phyloP scores from a whole-genome alignment of 306 rosid species.

The Fagus sylvatica region DNA sequence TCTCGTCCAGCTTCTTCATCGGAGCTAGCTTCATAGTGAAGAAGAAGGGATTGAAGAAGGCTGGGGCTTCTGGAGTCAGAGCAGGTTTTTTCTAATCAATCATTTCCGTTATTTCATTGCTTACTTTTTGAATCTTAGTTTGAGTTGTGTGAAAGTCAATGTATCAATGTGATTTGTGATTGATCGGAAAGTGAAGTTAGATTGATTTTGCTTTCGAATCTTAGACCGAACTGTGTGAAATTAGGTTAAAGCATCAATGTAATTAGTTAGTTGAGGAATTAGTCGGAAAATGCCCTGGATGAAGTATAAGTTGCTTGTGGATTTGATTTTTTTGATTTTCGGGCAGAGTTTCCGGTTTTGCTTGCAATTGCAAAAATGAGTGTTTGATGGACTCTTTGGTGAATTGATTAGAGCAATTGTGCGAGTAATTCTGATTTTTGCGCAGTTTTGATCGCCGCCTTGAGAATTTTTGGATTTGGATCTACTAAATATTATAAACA shows the following conservation, averaged over 20 bases:
- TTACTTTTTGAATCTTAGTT: background rate
- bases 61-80: slow-evolving; percentile 85
- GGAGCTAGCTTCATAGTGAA: slow-evolving; percentile 92
- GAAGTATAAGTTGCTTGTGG: background rate
- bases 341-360: background rate
- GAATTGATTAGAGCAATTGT: background rate
- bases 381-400: background rate
- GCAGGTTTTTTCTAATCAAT: slow-evolving; percentile 50
- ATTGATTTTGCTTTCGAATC: background rate
- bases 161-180: background rate
- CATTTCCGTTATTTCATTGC: background rate
- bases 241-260: background rate
- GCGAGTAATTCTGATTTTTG: background rate
- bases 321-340: background rate
- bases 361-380: background rate
- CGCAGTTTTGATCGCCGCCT: background rate
- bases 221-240: background rate
- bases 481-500: background rate
- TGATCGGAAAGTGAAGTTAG: too few relatives aligned
- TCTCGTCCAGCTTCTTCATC: slow-evolving; percentile 82
- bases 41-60: slow-evolving; percentile 87
- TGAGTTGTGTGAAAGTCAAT: background rate
- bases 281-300: background rate
- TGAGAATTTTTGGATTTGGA: background rate
- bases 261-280: background rate